Conservation (phyloP, 352 stramenopile species). For the Globisporangium spiculum region DNA sequence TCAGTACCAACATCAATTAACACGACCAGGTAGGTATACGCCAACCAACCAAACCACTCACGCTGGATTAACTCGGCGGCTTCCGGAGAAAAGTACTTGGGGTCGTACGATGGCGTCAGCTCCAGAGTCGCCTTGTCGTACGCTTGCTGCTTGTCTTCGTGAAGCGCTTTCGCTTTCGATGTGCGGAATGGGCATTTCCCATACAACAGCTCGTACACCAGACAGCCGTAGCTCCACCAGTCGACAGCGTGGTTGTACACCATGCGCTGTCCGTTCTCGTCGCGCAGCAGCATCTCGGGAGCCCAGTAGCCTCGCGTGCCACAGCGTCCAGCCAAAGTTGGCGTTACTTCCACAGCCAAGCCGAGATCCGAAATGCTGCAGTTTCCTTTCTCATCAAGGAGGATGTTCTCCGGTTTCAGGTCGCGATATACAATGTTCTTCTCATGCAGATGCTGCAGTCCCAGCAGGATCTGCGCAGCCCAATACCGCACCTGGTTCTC, state of each 20-base stretch:
- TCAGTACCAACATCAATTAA: background rate
- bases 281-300: constrained; percentile 94
- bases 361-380: constrained; percentile 96
- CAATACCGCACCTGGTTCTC: constrained; percentile 80
- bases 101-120: constrained; percentile 70
- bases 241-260: constrained; percentile 95
- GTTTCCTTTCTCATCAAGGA: constrained; percentile 93
- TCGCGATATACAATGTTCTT: constrained; percentile 91
- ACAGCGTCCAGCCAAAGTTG: constrained; percentile 70
- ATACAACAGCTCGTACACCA: constrained; percentile 96
- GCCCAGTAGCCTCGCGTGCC: constrained; percentile 92
- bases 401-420: constrained; percentile 89
- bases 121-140: constrained; percentile 83
- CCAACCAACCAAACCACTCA: constrained; percentile 20
- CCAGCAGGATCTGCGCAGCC: constrained; percentile 74
- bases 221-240: constrained; percentile 98
- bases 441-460: constrained; percentile 80
- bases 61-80: constrained; percentile 72
- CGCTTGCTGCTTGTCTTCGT: constrained; percentile 87
- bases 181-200: constrained; percentile 97
- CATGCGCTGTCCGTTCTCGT: constrained; percentile 90
- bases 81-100: constrained; percentile 80
- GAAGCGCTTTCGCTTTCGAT: constrained; percentile 91
- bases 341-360: constrained; percentile 93
- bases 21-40: background rate